Conservation (phyloP, 2,329 filamentous ascomycete genomes). For the Colletotrichum melonis region DNA sequence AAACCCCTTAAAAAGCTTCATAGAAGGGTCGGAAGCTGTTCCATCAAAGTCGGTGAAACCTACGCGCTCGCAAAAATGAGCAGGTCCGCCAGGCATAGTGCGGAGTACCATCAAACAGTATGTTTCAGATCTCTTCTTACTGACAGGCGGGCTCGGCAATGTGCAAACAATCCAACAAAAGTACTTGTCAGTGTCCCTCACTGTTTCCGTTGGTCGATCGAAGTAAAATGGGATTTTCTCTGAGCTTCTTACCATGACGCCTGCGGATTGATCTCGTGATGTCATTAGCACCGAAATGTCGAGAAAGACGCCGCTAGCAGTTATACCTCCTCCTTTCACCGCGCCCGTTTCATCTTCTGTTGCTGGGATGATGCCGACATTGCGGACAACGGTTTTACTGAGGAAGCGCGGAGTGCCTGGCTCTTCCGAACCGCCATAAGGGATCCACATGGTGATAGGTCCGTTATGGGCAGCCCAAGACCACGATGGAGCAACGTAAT, state of each 20-base stretch:
- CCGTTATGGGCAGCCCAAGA: slow-evolving; percentile 13
- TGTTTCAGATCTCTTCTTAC: not conserved
- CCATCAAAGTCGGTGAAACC: not conserved
- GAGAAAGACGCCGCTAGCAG: not conserved
- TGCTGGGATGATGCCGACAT: not conserved
- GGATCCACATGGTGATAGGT: slow-evolving; percentile 15
- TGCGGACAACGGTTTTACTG: not conserved
- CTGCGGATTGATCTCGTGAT: not conserved
- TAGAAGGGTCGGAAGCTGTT: not conserved
- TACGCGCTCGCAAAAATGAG: not conserved
- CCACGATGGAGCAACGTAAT: slow-evolving; percentile 6
- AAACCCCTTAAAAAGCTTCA: not conserved
- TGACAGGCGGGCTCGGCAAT: not conserved
- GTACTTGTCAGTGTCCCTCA: not conserved
- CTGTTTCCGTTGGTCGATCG: not conserved
- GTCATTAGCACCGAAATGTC: not conserved
- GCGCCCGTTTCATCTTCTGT: not conserved
- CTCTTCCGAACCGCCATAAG: slow-evolving; percentile 1
- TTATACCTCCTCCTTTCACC: not conserved
- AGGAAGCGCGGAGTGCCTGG: not conserved
- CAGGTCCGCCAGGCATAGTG: not conserved
- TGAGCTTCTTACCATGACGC: not conserved
- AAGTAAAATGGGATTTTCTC: not conserved
- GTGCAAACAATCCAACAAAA: slow-evolving; percentile 2
- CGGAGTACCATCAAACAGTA: not conserved